phyloP scores from a whole-genome alignment of 2,329 filamentous ascomycete genomes.

The Xylaria digitata region DNA sequence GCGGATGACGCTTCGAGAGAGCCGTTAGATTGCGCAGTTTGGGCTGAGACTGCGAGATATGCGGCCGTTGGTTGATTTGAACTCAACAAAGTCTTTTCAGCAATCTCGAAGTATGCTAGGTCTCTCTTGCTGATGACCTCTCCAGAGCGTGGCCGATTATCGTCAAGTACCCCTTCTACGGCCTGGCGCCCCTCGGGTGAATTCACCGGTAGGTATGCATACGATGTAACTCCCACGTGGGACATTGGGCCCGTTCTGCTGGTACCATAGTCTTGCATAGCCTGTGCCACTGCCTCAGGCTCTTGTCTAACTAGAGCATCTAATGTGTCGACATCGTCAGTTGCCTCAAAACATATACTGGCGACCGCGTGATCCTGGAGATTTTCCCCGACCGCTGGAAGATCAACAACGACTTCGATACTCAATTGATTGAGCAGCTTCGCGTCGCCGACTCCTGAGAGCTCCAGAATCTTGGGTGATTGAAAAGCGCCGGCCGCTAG shows the following conservation, averaged over 20 bases:
- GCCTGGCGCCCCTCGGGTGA: constrained; percentile 19
- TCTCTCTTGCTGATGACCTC: constrained; percentile 8
- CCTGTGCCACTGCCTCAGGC: constrained; percentile 23
- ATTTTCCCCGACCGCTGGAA: constrained; percentile 40
- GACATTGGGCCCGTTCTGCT: constrained; percentile 30
- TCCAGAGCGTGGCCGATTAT: constrained; percentile 11
- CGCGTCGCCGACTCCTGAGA: constrained; percentile 50
- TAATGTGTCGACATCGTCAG: constrained; percentile 31
- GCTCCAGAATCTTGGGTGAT: constrained; percentile 51
- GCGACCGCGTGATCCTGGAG: constrained; percentile 42
- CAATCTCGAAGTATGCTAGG: constrained; percentile 26
- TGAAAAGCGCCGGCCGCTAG: constrained; percentile 38
- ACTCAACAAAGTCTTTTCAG: constrained; percentile 23
- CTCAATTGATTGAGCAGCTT: constrained; percentile 21
- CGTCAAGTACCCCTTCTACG: constrained; percentile 14
- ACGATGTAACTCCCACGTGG: constrained; percentile 31
- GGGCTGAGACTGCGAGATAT: constrained; percentile 26
- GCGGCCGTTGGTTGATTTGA: constrained; percentile 23
- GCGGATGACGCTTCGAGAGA: not conserved
- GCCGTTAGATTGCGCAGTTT: constrained; percentile 17
- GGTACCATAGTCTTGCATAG: constrained; percentile 34
- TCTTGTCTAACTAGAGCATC: constrained; percentile 35
- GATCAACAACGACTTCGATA: constrained; percentile 30
- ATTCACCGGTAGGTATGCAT: constrained; percentile 34
- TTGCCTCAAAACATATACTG: constrained; percentile 32